A percentile compares a stretch with the other conserved stretches of the same genome.
These are phyloP conservation scores for Panicum miliaceum DNA, from an alignment of 176 grass and related monocot species.

Conservation along the genomic window DNA sequence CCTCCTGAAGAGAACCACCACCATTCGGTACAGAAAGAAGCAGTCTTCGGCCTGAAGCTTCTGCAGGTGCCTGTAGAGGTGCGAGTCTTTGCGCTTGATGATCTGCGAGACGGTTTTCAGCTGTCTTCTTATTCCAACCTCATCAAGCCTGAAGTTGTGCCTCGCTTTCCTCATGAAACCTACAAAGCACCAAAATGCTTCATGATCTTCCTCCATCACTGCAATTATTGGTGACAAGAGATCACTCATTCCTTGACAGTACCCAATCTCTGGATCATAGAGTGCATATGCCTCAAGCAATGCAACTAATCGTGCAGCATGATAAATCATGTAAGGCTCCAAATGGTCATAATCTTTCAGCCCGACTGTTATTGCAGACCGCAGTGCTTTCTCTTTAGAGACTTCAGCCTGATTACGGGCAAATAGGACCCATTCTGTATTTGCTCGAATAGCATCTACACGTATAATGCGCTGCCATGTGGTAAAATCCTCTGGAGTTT, in stretches of 20 bases:
- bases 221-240: slow-evolving; percentile 87
- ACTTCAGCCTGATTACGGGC: slow-evolving; percentile 65
- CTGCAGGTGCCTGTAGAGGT: slow-evolving; percentile 86
- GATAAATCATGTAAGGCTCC: slow-evolving; percentile 85
- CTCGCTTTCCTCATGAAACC: slow-evolving; percentile 94
- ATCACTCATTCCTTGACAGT: slow-evolving; percentile 96
- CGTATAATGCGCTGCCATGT: slow-evolving; percentile 96
- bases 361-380: slow-evolving; percentile 54
- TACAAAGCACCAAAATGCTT: slow-evolving; percentile 97
- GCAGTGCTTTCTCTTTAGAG: slow-evolving; percentile 63
- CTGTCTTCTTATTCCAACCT: slow-evolving; percentile 82
- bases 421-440: slow-evolving; percentile 72
- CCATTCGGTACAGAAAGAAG: slow-evolving; percentile 97
- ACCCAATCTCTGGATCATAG: slow-evolving; percentile 91
- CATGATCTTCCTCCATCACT: slow-evolving; percentile 86
- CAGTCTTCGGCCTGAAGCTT: slow-evolving; percentile 94
- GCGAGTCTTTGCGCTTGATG: slow-evolving; percentile 81
- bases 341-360: slow-evolving; percentile 83
- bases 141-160: slow-evolving; percentile 95
- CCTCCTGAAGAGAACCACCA: slow-evolving; percentile 89
- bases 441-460: slow-evolving; percentile 81
- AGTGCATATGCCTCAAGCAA: slow-evolving; percentile 87
- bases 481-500: slow-evolving; percentile 66
- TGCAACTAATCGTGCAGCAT: slow-evolving; percentile 77
- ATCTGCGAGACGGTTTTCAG: slow-evolving; percentile 90